Percentiles rank a stretch among this genome's conserved stretches.
These are phyloP conservation scores for Cladosporium sp. DNA, from an alignment of 2,329 filamentous ascomycete species.

Conservation along the genomic window DNA sequence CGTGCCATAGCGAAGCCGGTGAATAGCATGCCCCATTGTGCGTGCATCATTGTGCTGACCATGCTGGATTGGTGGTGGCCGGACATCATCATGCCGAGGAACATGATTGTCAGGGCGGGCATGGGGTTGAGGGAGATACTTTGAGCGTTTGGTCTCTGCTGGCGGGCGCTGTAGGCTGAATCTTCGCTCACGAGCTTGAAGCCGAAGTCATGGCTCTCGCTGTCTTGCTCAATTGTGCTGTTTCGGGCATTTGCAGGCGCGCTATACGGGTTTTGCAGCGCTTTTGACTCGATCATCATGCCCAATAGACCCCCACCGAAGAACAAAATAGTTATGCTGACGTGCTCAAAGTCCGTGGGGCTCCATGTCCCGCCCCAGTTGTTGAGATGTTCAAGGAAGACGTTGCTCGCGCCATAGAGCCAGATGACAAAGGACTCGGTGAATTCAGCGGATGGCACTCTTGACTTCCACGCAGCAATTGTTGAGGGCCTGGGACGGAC, in stretches of 20 bases:
- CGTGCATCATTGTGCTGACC: slow-evolving; percentile 87
- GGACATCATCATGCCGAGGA: slow-evolving; percentile 92
- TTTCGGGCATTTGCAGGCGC: slow-evolving; percentile 43
- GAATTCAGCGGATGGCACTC: slow-evolving; percentile 75
- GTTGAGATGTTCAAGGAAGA: slow-evolving; percentile 86
- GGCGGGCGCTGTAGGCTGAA: slow-evolving; percentile 30
- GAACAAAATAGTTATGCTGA: slow-evolving; percentile 90
- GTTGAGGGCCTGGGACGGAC: slow-evolving; percentile 60
- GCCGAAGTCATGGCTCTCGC: neutral
- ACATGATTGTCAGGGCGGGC: slow-evolving; percentile 77
- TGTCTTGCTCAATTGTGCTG: slow-evolving; percentile 21
- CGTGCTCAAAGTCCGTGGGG: slow-evolving; percentile 79
- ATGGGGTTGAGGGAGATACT: slow-evolving; percentile 79
- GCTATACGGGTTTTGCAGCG: slow-evolving; percentile 64
- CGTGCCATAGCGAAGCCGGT: slow-evolving; percentile 76
- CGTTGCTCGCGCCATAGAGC: slow-evolving; percentile 81
- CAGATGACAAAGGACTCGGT: slow-evolving; percentile 87
- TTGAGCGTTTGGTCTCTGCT: slow-evolving; percentile 62
- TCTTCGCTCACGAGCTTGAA: slow-evolving; percentile 6
- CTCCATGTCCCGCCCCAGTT: slow-evolving; percentile 68
- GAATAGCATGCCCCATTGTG: slow-evolving; percentile 86
- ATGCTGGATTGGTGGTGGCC: slow-evolving; percentile 80
- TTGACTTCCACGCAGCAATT: slow-evolving; percentile 59
- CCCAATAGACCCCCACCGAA: slow-evolving; percentile 77
- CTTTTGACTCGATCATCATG: slow-evolving; percentile 35